These are phyloP conservation scores for Monilinia aucupariae DNA, from an alignment of 2,329 filamentous ascomycete species.

Conservation along the genomic window DNA sequence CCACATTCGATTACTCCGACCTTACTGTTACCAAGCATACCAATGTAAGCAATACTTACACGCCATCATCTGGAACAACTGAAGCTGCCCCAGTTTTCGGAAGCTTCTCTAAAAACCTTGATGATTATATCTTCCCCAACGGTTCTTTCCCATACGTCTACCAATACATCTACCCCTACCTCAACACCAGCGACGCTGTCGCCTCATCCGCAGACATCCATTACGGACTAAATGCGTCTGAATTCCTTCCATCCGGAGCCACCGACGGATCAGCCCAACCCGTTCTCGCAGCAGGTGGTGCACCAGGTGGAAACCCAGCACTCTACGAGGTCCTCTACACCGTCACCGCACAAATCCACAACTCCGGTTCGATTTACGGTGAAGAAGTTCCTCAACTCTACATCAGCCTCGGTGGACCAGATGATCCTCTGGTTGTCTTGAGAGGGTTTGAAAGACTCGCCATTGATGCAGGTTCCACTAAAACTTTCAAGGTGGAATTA, in stretches of 20 bases:
- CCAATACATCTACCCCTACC: slow-evolving; percentile 52
- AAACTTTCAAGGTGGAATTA: slow-evolving; percentile 61
- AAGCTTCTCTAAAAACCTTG: slow-evolving; percentile 55
- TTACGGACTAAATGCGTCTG: slow-evolving; percentile 29
- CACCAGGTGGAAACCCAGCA: slow-evolving; percentile 49
- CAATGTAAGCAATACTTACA: slow-evolving; percentile 26
- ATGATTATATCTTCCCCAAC: slow-evolving; percentile 66
- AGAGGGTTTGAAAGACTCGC: slow-evolving; percentile 75
- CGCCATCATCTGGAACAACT: slow-evolving; percentile 56
- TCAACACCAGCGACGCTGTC: slow-evolving; percentile 43
- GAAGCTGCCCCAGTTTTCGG: slow-evolving; percentile 57
- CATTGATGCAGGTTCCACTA: slow-evolving; percentile 63
- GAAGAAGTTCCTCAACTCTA: slow-evolving; percentile 62
- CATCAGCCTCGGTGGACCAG: slow-evolving; percentile 70
- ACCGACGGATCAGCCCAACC: slow-evolving; percentile 44
- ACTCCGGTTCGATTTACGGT: slow-evolving; percentile 48
- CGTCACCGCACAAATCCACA: slow-evolving; percentile 49
- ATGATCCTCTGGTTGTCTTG: slow-evolving; percentile 62
- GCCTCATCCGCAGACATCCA: slow-evolving; percentile 46
- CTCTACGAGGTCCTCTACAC: slow-evolving; percentile 52
- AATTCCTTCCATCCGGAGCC: slow-evolving; percentile 41
- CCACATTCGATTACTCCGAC: slow-evolving; percentile 70
- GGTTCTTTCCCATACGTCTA: slow-evolving; percentile 42
- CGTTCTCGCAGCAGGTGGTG: slow-evolving; percentile 43
- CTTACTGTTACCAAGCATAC: slow-evolving; percentile 40